Percentiles rank a stretch among this genome's conserved stretches.
phyloP scores from a whole-genome alignment of 2,329 filamentous ascomycete genomes.

The Bipolaris oryzae region DNA sequence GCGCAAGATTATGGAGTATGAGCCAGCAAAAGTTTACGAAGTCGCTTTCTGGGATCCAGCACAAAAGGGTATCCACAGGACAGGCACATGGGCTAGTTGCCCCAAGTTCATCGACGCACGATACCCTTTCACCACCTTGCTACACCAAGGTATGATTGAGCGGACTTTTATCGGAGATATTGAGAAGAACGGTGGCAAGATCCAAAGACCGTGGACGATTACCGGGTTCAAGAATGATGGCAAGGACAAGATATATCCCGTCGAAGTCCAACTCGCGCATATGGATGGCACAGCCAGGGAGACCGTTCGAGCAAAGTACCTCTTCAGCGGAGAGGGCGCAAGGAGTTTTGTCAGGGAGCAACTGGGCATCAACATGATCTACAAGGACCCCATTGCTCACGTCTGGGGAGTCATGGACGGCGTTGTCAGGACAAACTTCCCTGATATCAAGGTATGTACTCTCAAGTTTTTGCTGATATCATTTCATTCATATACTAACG shows the following conservation, averaged over 20 bases:
- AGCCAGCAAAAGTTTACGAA: constrained; percentile 83
- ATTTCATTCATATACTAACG: constrained; percentile 13
- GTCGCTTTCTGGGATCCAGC: constrained; percentile 70
- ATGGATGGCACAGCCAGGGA: constrained; percentile 74
- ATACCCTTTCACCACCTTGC: constrained; percentile 67
- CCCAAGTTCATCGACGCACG: constrained; percentile 76
- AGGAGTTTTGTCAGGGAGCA: constrained; percentile 65
- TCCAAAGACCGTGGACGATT: constrained; percentile 68
- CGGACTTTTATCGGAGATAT: constrained; percentile 67
- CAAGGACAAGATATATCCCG: constrained; percentile 72
- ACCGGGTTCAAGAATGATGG: constrained; percentile 66
- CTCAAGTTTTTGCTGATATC: background rate
- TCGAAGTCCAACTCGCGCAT: constrained; percentile 77
- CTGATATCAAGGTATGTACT: constrained; percentile 61
- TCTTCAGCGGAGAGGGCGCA: constrained; percentile 68
- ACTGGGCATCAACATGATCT: constrained; percentile 69
- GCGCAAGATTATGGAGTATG: constrained; percentile 82
- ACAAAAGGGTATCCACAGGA: constrained; percentile 61
- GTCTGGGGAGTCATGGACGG: constrained; percentile 73
- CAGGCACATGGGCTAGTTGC: constrained; percentile 81
- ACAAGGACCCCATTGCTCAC: constrained; percentile 68
- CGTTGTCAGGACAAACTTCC: constrained; percentile 68
- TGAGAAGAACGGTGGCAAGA: constrained; percentile 61
- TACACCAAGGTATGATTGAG: constrained; percentile 69
- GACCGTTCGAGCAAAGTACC: constrained; percentile 66